Base-by-base conservation (phyloP, 495 filamentous ascomycete species). In the Lasiosphaeria hispida region DNA sequence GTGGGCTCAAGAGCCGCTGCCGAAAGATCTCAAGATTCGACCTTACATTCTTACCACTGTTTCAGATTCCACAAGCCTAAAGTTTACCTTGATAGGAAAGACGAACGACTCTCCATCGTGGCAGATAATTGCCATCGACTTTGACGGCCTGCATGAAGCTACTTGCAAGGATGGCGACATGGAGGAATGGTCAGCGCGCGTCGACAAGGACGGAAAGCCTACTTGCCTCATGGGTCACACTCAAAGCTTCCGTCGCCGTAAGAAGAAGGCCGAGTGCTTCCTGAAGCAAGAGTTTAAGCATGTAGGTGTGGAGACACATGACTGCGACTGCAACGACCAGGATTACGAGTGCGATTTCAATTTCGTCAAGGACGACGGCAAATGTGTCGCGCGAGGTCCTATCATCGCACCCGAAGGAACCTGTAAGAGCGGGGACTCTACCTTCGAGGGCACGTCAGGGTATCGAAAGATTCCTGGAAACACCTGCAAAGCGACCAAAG, bases 291-390 rank as follows among this genome's bases (percentile, higher is more conserved):
- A 91, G 45, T 96, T 92, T 74, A 83, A 91, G 64, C 87, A 92
- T 57, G 81, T 87, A 0, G 62, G 77, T 14, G 80, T 86, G 2
- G 72, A 82, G 36, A 85, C 81, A 33, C 79, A 88, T 58, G 69
- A 78, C 34, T 98, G 94, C 78, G 81, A 88, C 17, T 98, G 94
- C 75, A 84, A 84, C 0, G 80, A 85, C 10, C 76, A 79, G 36
- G 94, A 98, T 71, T 98, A 90, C 65, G 94, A 98, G 71, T 98
- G 94, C 70, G 91, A 97, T 67, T 95, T 86, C 77, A 92, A 93
- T 68, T 97, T 94, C 67, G 73, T 83, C 42, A 79, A 77, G 42
- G 80, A 86, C 4, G 75, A 79, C 57, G 71, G 75, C 49, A 70
- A 71, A 47, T 98, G 94, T 65, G 70, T 84, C 6, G 61, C 67